Evolutionary conservation across 1,284 basidiomycete species (phyloP), one percentile per base, ranked within the genome.

Genomic region (Rhodotorula glutinis): DNA sequence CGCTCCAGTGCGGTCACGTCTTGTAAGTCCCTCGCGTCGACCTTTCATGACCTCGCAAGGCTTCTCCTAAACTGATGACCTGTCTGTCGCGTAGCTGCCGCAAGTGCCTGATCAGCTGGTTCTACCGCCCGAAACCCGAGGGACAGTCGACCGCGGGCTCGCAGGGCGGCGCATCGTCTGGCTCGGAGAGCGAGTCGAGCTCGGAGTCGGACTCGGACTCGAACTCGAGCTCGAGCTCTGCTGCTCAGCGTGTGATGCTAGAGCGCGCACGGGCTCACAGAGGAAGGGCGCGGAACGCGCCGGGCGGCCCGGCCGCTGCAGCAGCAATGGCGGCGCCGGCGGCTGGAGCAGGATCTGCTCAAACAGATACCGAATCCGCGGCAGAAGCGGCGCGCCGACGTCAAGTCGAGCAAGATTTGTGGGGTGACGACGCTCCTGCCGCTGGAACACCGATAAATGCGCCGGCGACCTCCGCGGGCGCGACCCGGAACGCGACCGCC

Each of bases 1-100:
- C 71, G 23, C 65, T 73, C 11, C 62, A 56, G 8, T 73, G 71
- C 51, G 73, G 71, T 29, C 74, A 75, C 53, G 71, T 73, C 41
- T 73, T 71, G 65, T 74, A 30, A 23, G 71, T 68, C 29, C 49
- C 56, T 43, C 11, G 16, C 13, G 53, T 9, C 19, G n/a, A n/a
- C n/a, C n/a, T n/a, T n/a, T n/a, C n/a, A n/a, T n/a, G n/a, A n/a
- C n/a, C n/a, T n/a, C n/a, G n/a, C n/a, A n/a, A n/a, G n/a, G n/a
- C n/a, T n/a, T n/a, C n/a, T n/a, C n/a, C n/a, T n/a, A n/a, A n/a
- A n/a, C n/a, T n/a, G n/a, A n/a, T 17, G 21, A 29, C n/a, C 38
- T 21, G 7, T 1, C 25, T 21, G 11, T 17, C 2, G 13, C 53
- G 52, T 55, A 70, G 66, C 67, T 72, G 67, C 43, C 70, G 70